Base-by-base conservation (phyloP, 345 rosid genomes). In the Gossypium rotundifolium region DNA sequence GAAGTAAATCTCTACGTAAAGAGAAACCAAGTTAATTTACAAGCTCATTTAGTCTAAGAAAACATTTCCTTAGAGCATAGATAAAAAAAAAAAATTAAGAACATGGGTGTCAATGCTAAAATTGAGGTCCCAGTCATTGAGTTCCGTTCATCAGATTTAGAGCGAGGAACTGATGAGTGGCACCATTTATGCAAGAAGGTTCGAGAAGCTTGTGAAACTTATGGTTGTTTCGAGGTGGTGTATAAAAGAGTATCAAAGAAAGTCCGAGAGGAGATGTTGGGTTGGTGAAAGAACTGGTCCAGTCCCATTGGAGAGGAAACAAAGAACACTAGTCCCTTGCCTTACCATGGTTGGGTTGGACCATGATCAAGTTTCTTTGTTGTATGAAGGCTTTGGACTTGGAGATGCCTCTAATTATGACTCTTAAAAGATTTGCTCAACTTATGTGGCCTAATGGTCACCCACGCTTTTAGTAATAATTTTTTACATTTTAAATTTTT, bases 301-400 rank as follows among this genome's bases (percentile, higher is more conserved):
- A 54, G 52, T 77, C 20, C 76, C 80, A 3, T 17, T 48, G 27
- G 68, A 77, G 80, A 65, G 23, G 1, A 72, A 77, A 44, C 11
- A 2, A 52, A 72, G 27, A 72, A 77, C n/a, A 1, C 12, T 58
- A 65, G 49, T 18, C 60, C 68, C 0, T 65, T 57, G 68, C 76
- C 72, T 44, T 57, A 42, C 38, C 80, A 77, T 65, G 42, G 79
- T 65, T 71, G 64, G 54, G 27, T 5, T 2, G 79, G 62, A 23
- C 45, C 44, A 20, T 18, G 27, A 13, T 10, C 2, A 12, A 7
- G 6, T 7, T 27, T 51, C 70, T 6, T 45, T 77, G 38, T 45
- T 77, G 38, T 72, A 65, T 18, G 76, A 77, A 45, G 64, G 76
- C 69, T 72, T 54, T 11, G 73, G 80, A 22, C 33, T 77, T 17